Evolutionary conservation across 1,284 basidiomycete species (phyloP).

Genomic region (Rhodotorula sp.): DNA sequence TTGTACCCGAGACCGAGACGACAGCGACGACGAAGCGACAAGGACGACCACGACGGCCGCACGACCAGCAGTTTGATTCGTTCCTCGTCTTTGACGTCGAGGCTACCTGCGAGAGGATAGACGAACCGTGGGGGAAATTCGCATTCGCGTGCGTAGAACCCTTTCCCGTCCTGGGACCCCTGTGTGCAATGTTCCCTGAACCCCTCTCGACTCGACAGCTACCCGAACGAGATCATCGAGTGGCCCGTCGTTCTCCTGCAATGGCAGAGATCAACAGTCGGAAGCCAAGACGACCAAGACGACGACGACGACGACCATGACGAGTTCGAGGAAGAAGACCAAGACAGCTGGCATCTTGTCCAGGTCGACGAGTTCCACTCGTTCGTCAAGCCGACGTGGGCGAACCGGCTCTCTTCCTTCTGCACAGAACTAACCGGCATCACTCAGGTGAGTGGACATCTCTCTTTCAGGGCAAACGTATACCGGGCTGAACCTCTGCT

Average conservation of each 20-base stretch:
- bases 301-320: background rate
- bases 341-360: constrained; percentile 55
- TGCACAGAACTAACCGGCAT: constrained; percentile 88
- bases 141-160: constrained; percentile 28
- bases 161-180: too few species aligned
- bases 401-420: constrained; percentile 74
- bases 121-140: constrained; percentile 10
- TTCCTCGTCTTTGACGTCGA: constrained; percentile 72
- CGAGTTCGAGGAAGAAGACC: constrained; percentile 53
- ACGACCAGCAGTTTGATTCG: constrained; percentile 45
- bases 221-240: constrained; percentile 84
- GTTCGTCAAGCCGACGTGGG: constrained; percentile 85
- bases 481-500: constrained; percentile 3
- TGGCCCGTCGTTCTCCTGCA: constrained; percentile 82
- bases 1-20: too few species aligned
- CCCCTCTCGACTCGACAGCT: background rate
- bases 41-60: background rate
- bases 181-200: too few species aligned
- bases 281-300: too few species aligned
- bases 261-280: constrained; percentile 56
- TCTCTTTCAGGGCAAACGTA: too few species aligned
- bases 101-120: constrained; percentile 69
- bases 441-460: constrained; percentile 66
- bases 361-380: constrained; percentile 77
- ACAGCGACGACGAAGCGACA: too few species aligned